Percentiles rank a stretch among this genome's conserved stretches.
These are phyloP conservation scores for Leishmania guyanensis DNA, from an alignment of 208 protist genomes.

Conservation along the genomic window DNA sequence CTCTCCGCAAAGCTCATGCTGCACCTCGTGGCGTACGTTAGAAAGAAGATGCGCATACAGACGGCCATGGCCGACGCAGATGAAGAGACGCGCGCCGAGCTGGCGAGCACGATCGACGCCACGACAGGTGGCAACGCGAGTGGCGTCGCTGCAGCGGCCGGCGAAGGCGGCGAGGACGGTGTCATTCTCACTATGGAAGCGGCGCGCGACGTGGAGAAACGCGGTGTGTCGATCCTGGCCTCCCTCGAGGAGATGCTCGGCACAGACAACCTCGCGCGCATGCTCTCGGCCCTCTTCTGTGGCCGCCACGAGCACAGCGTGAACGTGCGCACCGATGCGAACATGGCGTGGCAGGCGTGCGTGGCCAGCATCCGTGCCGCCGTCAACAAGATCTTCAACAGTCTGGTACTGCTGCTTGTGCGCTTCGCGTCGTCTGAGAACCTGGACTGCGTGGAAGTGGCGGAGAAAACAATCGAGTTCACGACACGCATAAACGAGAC, in stretches of 20 bases:
- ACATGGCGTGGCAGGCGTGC: slow-evolving; percentile 89
- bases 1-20: slow-evolving; percentile 89
- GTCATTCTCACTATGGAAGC: slow-evolving; percentile 75
- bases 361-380: slow-evolving; percentile 88
- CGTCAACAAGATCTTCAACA: slow-evolving; percentile 88
- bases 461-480: slow-evolving; percentile 88
- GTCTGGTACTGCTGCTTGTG: slow-evolving; percentile 70
- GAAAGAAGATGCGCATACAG: slow-evolving; percentile 89
- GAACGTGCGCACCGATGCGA: slow-evolving; percentile 75
- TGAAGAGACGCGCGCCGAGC: slow-evolving; percentile 30
- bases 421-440: slow-evolving; percentile 77
- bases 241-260: slow-evolving; percentile 84
- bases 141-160: background rate
- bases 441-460: slow-evolving; percentile 84
- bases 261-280: slow-evolving; percentile 62
- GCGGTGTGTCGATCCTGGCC: slow-evolving; percentile 83
- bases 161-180: slow-evolving; percentile 18
- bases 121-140: slow-evolving; percentile 7
- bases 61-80: slow-evolving; percentile 45
- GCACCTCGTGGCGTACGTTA: slow-evolving; percentile 84
- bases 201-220: slow-evolving; percentile 86
- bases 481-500: slow-evolving; percentile 86
- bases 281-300: slow-evolving; percentile 86
- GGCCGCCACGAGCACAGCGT: slow-evolving; percentile 84
- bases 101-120: slow-evolving; percentile 20